Conservation (phyloP, 148 eudicot species). For the Gaultheria prostrata region DNA sequence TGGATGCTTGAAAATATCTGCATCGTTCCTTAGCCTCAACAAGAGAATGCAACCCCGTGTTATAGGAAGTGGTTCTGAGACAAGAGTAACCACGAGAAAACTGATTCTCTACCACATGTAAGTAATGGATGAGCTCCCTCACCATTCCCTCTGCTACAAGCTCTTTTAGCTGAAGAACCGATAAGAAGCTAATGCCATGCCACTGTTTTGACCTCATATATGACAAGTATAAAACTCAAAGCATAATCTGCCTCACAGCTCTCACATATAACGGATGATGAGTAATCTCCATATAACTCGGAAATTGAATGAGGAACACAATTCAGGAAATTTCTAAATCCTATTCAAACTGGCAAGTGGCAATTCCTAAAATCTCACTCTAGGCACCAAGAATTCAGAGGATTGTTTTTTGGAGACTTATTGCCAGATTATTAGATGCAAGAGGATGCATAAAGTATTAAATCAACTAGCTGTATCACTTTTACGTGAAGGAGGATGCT, state of each 20-base stretch:
- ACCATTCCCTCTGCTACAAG: constrained; percentile 78
- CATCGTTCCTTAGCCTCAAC: constrained; percentile 54
- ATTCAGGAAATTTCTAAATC: not conserved
- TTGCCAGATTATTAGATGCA: not conserved
- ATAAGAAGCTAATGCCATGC: not conserved
- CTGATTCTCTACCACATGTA: constrained; percentile 50
- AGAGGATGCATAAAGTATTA: not conserved
- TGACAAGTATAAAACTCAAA: not conserved
- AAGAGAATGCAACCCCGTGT: constrained; percentile 66
- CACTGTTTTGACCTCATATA: not conserved
- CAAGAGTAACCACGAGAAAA: constrained; percentile 18
- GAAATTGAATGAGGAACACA: not conserved
- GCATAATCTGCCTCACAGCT: not conserved
- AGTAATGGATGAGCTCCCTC: constrained; percentile 49
- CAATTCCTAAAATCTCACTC: not conserved
- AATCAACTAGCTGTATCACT: not conserved
- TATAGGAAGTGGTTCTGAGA: constrained; percentile 43
- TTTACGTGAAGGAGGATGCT: not conserved
- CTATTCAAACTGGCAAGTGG: not conserved
- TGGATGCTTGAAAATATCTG: not conserved
- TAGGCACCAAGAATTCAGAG: not conserved
- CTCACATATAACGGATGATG: not conserved
- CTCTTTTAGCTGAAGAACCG: constrained; percentile 52
- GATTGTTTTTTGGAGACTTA: not conserved
- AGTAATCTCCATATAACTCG: not conserved